These are phyloP conservation scores for Chlamydomonas sp. DNA, from an alignment of 139 green algal genomes.

Conservation along the genomic window DNA sequence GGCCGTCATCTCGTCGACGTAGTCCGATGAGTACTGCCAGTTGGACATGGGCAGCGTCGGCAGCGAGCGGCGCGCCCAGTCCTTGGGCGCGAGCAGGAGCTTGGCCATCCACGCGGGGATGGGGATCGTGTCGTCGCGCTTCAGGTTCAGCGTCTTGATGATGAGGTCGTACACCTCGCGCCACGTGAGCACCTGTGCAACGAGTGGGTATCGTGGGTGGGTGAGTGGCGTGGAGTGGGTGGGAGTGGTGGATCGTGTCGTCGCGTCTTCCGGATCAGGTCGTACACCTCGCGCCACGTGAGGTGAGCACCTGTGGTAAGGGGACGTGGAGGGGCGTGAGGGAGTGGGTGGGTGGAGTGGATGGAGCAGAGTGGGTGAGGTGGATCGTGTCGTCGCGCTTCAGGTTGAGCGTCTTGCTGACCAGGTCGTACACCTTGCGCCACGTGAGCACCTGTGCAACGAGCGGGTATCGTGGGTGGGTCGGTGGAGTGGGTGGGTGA, in stretches of 20 bases:
- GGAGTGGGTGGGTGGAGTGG: too few relatives aligned
- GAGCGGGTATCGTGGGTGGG: too few relatives aligned
- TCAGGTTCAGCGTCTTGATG: slow-evolving; percentile 33
- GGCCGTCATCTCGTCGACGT: slow-evolving; percentile 48
- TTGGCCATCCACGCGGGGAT: slow-evolving; percentile 34
- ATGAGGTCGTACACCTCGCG: slow-evolving; percentile 40
- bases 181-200: too few relatives aligned
- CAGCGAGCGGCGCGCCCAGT: slow-evolving; percentile 17
- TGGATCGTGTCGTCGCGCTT: slow-evolving; percentile 35
- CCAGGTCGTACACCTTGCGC: slow-evolving; percentile 36
- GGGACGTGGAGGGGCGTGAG: too few relatives aligned
- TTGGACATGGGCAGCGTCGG: slow-evolving; percentile 42
- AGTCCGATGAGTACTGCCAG: slow-evolving; percentile 55
- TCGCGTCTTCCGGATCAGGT: neutral
- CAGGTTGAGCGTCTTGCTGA: slow-evolving; percentile 37
- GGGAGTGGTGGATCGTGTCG: too few relatives aligned
- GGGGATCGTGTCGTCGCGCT: slow-evolving; percentile 35
- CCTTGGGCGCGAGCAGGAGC: slow-evolving; percentile 18
- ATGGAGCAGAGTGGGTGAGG: too few relatives aligned
- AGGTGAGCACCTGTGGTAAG: too few relatives aligned
- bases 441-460: slow-evolving; percentile 74
- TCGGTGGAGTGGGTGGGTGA: too few relatives aligned
- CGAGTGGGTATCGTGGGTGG: too few relatives aligned
- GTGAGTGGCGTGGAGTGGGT: too few relatives aligned
- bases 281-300: neutral